A percentile compares a stretch with the other conserved stretches of the same genome.
These are phyloP conservation scores for Pterula multifida DNA, from an alignment of 1,284 basidiomycete genomes.

Conservation along the genomic window DNA sequence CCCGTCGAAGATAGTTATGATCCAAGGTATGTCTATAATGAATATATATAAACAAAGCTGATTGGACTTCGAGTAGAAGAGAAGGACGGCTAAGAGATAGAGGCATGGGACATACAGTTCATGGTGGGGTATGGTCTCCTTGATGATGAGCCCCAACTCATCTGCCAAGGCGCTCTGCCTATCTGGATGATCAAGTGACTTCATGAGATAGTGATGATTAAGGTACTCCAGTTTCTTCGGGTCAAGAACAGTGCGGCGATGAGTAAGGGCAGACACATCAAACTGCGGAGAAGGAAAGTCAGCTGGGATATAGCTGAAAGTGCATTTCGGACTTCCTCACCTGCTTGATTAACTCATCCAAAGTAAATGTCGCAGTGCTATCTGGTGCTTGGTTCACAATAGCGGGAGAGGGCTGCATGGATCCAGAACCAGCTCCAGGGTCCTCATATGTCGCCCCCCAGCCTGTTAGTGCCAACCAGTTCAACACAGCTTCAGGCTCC, in stretches of 20 bases:
- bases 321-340: conserved; percentile 19
- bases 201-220: conserved; percentile 55
- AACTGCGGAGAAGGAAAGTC: conserved; percentile 34
- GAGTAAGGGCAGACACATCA: conserved; percentile 58
- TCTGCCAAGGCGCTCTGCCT: conserved; percentile 27
- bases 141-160: conserved; percentile 34
- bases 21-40: not conserved
- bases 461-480: conserved; percentile 89
- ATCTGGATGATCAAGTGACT: conserved; percentile 26
- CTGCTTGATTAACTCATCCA: conserved; percentile 51
- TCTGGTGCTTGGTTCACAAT: conserved; percentile 35
- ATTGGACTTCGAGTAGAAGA: not conserved
- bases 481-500: conserved; percentile 84
- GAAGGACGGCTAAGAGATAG: not conserved
- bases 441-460: conserved; percentile 60
- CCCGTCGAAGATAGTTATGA: not conserved
- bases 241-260: conserved; percentile 65
- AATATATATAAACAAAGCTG: not conserved
- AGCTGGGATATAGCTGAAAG: not conserved
- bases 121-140: conserved; percentile 27
- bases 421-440: conserved; percentile 6
- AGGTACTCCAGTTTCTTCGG: conserved; percentile 61
- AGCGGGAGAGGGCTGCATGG: conserved; percentile 8
- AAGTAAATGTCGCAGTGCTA: conserved; percentile 52
- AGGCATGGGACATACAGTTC: not conserved